Evolutionary conservation across 2,329 filamentous ascomycete species (phyloP), one percentile per base, ranked within the genome.

Genomic region (Colletotrichum sp.): DNA sequence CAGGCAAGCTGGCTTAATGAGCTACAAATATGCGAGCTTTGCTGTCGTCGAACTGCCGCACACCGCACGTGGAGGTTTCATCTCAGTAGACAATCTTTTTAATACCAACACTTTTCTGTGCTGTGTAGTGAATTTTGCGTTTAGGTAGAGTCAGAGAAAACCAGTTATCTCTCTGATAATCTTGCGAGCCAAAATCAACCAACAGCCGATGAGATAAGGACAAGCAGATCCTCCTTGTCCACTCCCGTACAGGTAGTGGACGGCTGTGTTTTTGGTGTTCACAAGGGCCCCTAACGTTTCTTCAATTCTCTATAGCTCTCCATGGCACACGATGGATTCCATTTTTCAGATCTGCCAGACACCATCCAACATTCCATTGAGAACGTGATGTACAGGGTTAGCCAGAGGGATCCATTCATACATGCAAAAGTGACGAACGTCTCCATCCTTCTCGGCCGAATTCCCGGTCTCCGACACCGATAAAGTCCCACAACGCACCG

Each of bases 1-100:
- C 34, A 39, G 0, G 0, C 36, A 8, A 39, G 7, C 0, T 39
- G 36, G 4, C 0, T 0, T 39, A 1, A 39, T 18, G 15, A 39
- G 36, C 36, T 18, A 16, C 36, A 39, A 39, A 18, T 36, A 2
- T 28, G 2, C 26, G 26, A 28, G 26, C 26, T 32, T 32, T 32
- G 32, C 32, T 6, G 2, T 32, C 32, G 32, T 32, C 32, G 32
- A 32, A 32, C 32, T 32, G 32, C 32, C 1, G 32, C 32, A 32
- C 4, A 32, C 0, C 32, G 5, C 32, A 13, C 1, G 32, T 32
- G 32, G 0, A 2, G 32, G 32, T 15, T 34, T 34, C 1, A 0
- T 34, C 32, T 34, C 0, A 34, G 30, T 1, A 12, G 30, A 32
- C 30, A 32, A 32, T 32, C 6, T 8, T 36, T 16, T 15, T 8